Conservation (phyloP, 2,329 filamentous ascomycete genomes). For the Talaromyces sp. region DNA sequence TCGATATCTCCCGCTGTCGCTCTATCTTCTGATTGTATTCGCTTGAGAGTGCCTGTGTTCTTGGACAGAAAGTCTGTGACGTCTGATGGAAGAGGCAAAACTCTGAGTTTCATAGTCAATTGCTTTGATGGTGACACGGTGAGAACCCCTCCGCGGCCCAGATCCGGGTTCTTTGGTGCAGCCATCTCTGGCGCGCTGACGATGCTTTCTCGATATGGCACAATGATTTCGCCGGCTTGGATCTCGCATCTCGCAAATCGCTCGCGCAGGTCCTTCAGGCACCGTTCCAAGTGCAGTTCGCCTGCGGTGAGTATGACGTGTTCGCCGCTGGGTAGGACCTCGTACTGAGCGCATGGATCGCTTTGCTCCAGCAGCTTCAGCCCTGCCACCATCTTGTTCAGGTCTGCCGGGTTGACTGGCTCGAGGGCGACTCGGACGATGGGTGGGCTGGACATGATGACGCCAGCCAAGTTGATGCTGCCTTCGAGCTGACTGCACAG, state of each 20-base stretch:
- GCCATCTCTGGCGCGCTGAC: conserved; percentile 88
- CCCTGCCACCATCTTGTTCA: conserved; percentile 92
- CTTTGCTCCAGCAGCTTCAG: conserved; percentile 84
- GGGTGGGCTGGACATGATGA: conserved; percentile 73
- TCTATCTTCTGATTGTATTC: conserved; percentile 67
- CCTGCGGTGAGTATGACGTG: conserved; percentile 93
- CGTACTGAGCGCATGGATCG: conserved; percentile 93
- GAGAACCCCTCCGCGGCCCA: conserved; percentile 76
- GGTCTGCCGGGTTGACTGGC: conserved; percentile 79
- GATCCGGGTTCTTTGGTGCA: conserved; percentile 74
- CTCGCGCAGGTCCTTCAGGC: conserved; percentile 86
- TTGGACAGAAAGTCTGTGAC: conserved; percentile 83
- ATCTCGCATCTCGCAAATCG: conserved; percentile 92
- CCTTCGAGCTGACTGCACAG: conserved; percentile 83
- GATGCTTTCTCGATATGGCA: conserved; percentile 92
- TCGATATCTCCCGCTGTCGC: conserved; percentile 39
- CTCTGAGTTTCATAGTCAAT: conserved; percentile 67
- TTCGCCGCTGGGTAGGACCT: conserved; percentile 86
- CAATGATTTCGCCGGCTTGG: conserved; percentile 87
- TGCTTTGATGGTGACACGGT: conserved; percentile 79
- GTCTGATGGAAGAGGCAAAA: conserved; percentile 69
- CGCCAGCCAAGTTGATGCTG: conserved; percentile 82
- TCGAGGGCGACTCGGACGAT: conserved; percentile 97
- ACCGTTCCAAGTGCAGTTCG: conserved; percentile 89
- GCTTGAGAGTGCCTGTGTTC: conserved; percentile 72